A percentile compares a stretch with the other conserved stretches of the same genome.
These are phyloP conservation scores for Acephala macrosclerotiorum DNA, from an alignment of 2,329 filamentous ascomycete species.

Conservation along the genomic window DNA sequence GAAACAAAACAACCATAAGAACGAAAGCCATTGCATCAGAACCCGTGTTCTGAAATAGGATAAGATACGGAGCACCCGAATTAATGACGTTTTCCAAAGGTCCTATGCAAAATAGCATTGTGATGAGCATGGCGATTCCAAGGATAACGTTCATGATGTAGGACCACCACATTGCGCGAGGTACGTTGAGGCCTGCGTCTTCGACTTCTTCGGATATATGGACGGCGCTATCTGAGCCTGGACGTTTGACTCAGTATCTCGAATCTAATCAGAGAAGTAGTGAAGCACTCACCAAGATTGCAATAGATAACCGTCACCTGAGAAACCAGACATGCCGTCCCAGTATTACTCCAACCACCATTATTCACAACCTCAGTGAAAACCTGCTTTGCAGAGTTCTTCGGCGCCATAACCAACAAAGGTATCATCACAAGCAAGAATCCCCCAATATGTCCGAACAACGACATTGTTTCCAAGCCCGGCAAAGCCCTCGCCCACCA, in stretches of 20 bases:
- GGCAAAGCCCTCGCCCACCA: slow-evolving; percentile 50
- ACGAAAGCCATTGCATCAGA: slow-evolving; percentile 52
- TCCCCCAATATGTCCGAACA: slow-evolving; percentile 53
- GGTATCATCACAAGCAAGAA: slow-evolving; percentile 53
- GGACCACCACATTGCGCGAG: slow-evolving; percentile 55
- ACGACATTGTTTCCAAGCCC: slow-evolving; percentile 51
- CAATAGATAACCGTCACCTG: slow-evolving; percentile 43
- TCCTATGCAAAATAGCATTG: slow-evolving; percentile 47
- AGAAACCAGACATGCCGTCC: slow-evolving; percentile 47
- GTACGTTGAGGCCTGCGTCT: slow-evolving; percentile 55
- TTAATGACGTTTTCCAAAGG: slow-evolving; percentile 49
- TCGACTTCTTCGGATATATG: slow-evolving; percentile 58
- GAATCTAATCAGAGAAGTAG: not conserved
- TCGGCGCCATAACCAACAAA: slow-evolving; percentile 45
- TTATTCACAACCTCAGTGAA: slow-evolving; percentile 45
- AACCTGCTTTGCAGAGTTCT: slow-evolving; percentile 38
- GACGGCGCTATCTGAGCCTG: slow-evolving; percentile 36
- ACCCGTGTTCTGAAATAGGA: slow-evolving; percentile 53
- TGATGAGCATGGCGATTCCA: slow-evolving; percentile 49
- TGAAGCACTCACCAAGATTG: slow-evolving; percentile 40
- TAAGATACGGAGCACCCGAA: slow-evolving; percentile 48
- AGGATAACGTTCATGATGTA: slow-evolving; percentile 55
- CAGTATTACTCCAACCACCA: slow-evolving; percentile 45
- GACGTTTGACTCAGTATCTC: not conserved
- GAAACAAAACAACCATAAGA: slow-evolving; percentile 53